Evolutionary conservation across 176 grass and related monocot species (phyloP).

Genomic region (Calamus simplicifolius): DNA sequence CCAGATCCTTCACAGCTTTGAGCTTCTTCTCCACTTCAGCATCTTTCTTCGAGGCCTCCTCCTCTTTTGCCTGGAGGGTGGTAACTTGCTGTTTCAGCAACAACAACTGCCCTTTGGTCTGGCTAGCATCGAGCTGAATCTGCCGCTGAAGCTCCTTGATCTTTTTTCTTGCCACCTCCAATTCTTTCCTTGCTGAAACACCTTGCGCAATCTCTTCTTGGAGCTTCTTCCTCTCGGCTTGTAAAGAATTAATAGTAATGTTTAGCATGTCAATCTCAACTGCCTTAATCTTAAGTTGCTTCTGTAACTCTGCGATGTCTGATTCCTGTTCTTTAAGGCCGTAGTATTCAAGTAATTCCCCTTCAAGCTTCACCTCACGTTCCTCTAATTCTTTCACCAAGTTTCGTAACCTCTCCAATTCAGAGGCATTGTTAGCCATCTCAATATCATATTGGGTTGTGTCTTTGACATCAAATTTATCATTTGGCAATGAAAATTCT

Average conservation of each 20-base stretch:
- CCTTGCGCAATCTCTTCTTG: constrained; percentile 40
- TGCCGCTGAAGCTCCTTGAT: constrained; percentile 85
- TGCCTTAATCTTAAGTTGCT: constrained; percentile 75
- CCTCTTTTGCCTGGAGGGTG: constrained; percentile 61
- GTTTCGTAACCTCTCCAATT: constrained; percentile 58
- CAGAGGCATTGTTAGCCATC: constrained; percentile 29
- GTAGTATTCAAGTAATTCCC: constrained; percentile 75
- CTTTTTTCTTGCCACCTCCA: constrained; percentile 48
- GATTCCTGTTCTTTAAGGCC: constrained; percentile 91
- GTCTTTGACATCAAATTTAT: constrained; percentile 62
- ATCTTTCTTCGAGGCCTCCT: constrained; percentile 58
- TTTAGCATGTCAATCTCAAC: constrained; percentile 76
- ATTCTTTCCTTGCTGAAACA: constrained; percentile 31
- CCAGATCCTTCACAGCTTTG: constrained; percentile 64
- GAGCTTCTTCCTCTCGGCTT: constrained; percentile 74
- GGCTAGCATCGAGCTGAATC: constrained; percentile 58
- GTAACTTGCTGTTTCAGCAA: constrained; percentile 90
- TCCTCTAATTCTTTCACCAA: constrained; percentile 62
- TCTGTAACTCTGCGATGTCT: constrained; percentile 63
- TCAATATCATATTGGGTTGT: constrained; percentile 52
- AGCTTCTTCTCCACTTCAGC: constrained; percentile 67
- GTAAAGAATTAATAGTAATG: constrained; percentile 53
- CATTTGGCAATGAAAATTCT: constrained; percentile 46
- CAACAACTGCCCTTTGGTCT: constrained; percentile 77
- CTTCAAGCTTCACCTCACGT: constrained; percentile 79